A percentile compares a stretch with the other conserved stretches of the same genome.
phyloP scores from a whole-genome alignment of 352 stramenopile species.

The Phytophthora crassamura region DNA sequence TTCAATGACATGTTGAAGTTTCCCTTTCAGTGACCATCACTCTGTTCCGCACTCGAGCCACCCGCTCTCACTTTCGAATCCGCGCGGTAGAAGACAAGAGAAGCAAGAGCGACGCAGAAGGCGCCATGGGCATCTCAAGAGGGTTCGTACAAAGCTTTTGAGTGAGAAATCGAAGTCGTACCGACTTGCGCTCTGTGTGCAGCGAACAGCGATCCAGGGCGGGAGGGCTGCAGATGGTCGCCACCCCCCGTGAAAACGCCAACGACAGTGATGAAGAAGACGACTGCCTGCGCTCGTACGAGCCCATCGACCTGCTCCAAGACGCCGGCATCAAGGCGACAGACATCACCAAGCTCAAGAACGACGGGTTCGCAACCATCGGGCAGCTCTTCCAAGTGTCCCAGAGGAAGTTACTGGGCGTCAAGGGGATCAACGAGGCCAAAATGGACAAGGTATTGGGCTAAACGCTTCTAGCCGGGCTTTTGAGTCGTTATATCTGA shows the following conservation, averaged over 20 bases:
- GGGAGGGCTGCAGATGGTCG: conserved; percentile 28
- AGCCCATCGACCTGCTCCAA: conserved; percentile 78
- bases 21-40: conserved; percentile 42
- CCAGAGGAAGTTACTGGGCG: conserved; percentile 63
- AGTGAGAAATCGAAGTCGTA: not conserved
- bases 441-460: conserved; percentile 81
- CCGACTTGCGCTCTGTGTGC: conserved; percentile 1
- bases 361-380: conserved; percentile 82
- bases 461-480: not conserved
- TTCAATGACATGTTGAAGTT: conserved; percentile 34
- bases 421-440: conserved; percentile 91
- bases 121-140: conserved; percentile 20
- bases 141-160: conserved; percentile 11
- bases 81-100: conserved; percentile 4
- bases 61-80: conserved; percentile 17
- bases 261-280: conserved; percentile 64
- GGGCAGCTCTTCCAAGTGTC: conserved; percentile 85
- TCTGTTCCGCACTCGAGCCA: conserved; percentile 26
- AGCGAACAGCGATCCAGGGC: conserved; percentile 35
- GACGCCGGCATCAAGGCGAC: conserved; percentile 77
- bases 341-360: conserved; percentile 83
- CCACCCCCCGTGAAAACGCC: conserved; percentile 37
- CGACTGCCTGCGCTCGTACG: conserved; percentile 63
- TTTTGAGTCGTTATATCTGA: not conserved
- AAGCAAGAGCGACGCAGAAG: not conserved